These are phyloP conservation scores for Cetradonia linearis DNA, from an alignment of 495 filamentous ascomycete genomes.

Conservation along the genomic window DNA sequence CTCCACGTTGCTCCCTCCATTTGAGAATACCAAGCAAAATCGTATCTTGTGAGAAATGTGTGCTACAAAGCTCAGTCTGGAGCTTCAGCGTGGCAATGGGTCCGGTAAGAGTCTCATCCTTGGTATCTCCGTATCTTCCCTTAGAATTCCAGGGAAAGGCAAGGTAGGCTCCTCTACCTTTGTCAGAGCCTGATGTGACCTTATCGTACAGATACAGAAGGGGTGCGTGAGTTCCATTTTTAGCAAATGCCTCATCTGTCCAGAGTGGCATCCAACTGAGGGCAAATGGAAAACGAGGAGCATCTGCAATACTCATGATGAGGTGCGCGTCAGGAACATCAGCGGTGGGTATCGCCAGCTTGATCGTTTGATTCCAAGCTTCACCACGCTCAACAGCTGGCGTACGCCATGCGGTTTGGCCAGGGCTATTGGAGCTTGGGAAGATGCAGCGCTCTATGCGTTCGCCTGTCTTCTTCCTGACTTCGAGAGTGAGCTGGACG, in stretches of 20 bases:
- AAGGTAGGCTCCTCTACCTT: conserved; percentile 71
- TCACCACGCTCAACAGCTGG: conserved; percentile 67
- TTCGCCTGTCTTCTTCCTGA: conserved; percentile 65
- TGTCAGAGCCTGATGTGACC: conserved; percentile 51
- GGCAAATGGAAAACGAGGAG: conserved; percentile 77
- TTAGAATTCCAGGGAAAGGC: conserved; percentile 65
- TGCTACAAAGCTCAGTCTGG: conserved; percentile 90
- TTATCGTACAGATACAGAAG: conserved; percentile 87
- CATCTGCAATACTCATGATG: conserved; percentile 78
- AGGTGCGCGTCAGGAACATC: conserved; percentile 79
- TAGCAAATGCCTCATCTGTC: conserved; percentile 82
- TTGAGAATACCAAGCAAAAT: conserved; percentile 71
- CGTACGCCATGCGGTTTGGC: conserved; percentile 77
- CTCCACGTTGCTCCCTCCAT: conserved; percentile 67
- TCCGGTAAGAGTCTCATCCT: conserved; percentile 64
- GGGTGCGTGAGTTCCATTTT: conserved; percentile 73
- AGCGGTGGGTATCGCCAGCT: conserved; percentile 65
- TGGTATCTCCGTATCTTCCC: conserved; percentile 52
- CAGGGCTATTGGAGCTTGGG: conserved; percentile 65
- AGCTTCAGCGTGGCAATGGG: conserved; percentile 65
- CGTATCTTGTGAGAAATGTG: conserved; percentile 88
- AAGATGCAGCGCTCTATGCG: conserved; percentile 80
- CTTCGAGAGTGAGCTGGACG: conserved; percentile 81
- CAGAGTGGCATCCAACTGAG: conserved; percentile 89
- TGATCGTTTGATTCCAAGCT: conserved; percentile 78